Percentiles rank a stretch among this genome's conserved stretches.
Evolutionary conservation across 2,329 filamentous ascomycete species (phyloP).

Genomic region (Claviceps spartinae): DNA sequence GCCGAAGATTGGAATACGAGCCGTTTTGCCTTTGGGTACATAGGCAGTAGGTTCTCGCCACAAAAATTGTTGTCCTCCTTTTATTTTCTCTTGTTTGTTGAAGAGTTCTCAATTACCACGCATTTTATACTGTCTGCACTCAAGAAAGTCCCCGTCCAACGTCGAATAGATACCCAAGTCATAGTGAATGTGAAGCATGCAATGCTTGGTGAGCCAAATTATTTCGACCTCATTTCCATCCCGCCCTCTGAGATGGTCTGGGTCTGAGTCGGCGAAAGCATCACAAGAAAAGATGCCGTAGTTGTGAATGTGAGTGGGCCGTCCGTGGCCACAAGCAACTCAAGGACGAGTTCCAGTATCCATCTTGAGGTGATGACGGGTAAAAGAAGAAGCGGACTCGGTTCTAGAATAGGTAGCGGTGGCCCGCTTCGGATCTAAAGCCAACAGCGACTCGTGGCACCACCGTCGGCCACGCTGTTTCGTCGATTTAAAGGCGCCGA

Average conservation of each 20-base stretch:
- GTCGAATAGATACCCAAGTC: neutral
- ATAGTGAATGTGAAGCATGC: neutral
- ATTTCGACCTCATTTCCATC: neutral
- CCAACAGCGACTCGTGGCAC: neutral
- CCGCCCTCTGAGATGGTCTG: neutral
- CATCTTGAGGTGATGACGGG: neutral
- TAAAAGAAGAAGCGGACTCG: neutral
- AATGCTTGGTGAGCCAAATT: neutral
- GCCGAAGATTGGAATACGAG: neutral
- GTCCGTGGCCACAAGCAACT: neutral
- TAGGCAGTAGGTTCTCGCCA: neutral
- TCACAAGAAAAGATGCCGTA: neutral
- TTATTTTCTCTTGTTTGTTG: neutral
- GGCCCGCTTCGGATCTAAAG: neutral
- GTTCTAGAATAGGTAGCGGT: neutral
- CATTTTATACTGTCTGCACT: neutral
- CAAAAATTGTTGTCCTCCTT: neutral
- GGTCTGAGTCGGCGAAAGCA: neutral
- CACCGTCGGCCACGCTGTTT: neutral
- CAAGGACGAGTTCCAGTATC: neutral
- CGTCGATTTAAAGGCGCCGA: neutral
- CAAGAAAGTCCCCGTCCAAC: neutral
- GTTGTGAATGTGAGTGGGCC: neutral
- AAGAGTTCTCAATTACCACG: neutral
- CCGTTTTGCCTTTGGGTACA: neutral